Evolutionary conservation across 108 stramenopile genomes (phyloP), one percentile per base, ranked within the genome.

Genomic region (Skeletonema menzelii): DNA sequence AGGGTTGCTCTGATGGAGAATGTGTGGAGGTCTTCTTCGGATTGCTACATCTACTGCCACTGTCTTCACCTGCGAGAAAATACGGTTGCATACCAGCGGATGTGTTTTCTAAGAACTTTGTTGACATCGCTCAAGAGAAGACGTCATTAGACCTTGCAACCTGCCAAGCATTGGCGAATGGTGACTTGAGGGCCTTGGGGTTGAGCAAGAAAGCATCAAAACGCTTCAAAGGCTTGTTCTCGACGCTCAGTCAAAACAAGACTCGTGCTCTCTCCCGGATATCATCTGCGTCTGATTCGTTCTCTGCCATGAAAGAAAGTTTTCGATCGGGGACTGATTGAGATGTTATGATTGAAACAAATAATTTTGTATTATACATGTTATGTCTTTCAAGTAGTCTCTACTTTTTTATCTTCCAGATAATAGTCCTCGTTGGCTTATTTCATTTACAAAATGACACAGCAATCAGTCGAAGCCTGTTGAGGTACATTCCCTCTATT

Each of bases 1-100:
- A 78, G 37, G 82, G 79, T 5, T 85, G 81, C 57, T 62, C 63
- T 42, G 63, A 80, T 3, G 63, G 69, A 58, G 85, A 88, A 75
- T 79, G 84, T 12, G 77, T 84, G 22, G 76, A 82, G 49, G 75
- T 86, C 2, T 86, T 85, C 68, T 88, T 90, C 56, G 87, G 63
- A 28, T 59, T 87, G 72, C 38, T 80, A 57, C 72, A 76, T 38
- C 26, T 32, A n/a, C 57, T 62, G 2, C 80, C 80, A 5, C 10
- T 32, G 10, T 57, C 31, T 27, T 82, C 80, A 12, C 31, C 64
- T 26, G 76, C 64, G 7, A 71, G 80, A 7, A 63, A 65, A 28
- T 56, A 27, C n/a, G 80, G 80, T 8, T 77, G 71, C 49, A 82
- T 82, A 19, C 80, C 80, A 15, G 44, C 67, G 55, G 64, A 67